Evolutionary conservation across 1,139 yeast species (phyloP), one percentile per base, ranked within the genome.

Genomic region (Candida albicans): DNA sequence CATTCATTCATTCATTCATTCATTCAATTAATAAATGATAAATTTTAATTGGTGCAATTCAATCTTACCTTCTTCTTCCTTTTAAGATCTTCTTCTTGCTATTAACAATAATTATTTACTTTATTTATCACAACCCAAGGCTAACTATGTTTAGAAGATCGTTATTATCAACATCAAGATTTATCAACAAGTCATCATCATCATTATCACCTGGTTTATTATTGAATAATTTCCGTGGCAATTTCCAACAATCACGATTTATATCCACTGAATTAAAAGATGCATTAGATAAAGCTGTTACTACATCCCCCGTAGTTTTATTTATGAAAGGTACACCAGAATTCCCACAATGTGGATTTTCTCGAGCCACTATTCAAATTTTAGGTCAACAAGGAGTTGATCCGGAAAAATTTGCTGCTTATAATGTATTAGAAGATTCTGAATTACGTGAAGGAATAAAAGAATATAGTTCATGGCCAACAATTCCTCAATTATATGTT

Each of bases 311-410:
- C 13, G 98, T 93, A 11, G 99, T 95, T 9, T 75, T 95, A 29
- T 91, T 91, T 70, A 88, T 88, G 96, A 88, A 88, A 62, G 96
- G 96, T 9, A 95, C 99, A 1, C 99, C 99, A 1, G 97, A 91
- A 59, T 89, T 87, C 47, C 99, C 99, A 27, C 96, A 90, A 58
- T 95, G 99, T 73, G 99, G 99, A 1, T 95, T 95, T 61, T 90
- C 97, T 6, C 81, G 96, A 59, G 96, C 96, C 42, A 88, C 97
- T 13, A 91, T 95, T 54, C 95, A 89, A 62, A 79, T 90, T 39
- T 77, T 95, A 51, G 98, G 99, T 14, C 95, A 90, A 63, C 96
- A 91, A 63, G 99, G 99, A 45, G 98, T 95, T 28, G 97, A 95
- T 65, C 99, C 99, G 5, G 79, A 73, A 38, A 91, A 93, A 65